phyloP scores from a whole-genome alignment of 176 grass and related monocot species.

The Typha latifolia region DNA sequence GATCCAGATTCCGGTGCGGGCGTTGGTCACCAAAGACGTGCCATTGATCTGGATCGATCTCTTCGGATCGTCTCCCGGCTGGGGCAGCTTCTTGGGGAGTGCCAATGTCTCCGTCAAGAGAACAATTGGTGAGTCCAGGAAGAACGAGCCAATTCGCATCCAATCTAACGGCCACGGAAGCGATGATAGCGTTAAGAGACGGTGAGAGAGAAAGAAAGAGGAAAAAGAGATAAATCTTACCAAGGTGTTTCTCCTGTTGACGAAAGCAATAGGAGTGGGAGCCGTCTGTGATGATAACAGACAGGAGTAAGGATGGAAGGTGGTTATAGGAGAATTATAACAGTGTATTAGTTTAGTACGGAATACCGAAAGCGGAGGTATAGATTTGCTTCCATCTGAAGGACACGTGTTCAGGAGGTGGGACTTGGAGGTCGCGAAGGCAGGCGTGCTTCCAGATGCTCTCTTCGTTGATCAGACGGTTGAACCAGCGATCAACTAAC shows the following conservation, averaged over 20 bases:
- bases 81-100: constrained; percentile 32
- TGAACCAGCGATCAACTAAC: constrained; percentile 56
- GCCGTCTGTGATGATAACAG: constrained; percentile 36
- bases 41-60: constrained; percentile 40
- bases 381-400: constrained; percentile 75
- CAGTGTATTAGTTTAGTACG: neutral
- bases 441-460: constrained; percentile 72
- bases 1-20: constrained; percentile 79
- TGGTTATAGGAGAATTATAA: neutral
- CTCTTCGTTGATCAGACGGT: constrained; percentile 48
- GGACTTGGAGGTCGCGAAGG: constrained; percentile 67
- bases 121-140: constrained; percentile 44
- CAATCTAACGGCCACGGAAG: constrained; percentile 30
- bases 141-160: constrained; percentile 65
- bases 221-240: constrained; percentile 18
- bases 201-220: neutral
- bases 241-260: constrained; percentile 51
- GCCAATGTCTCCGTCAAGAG: constrained; percentile 52
- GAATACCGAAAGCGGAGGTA: constrained; percentile 45
- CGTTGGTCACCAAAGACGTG: constrained; percentile 40
- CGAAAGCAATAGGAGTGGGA: constrained; percentile 54
- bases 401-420: constrained; percentile 22
- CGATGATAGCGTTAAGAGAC: neutral
- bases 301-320: constrained; percentile 25
- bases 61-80: constrained; percentile 7